Base-by-base conservation (phyloP, 192 early-diverging fungal genomes). In the Backusella tarrabulga region DNA sequence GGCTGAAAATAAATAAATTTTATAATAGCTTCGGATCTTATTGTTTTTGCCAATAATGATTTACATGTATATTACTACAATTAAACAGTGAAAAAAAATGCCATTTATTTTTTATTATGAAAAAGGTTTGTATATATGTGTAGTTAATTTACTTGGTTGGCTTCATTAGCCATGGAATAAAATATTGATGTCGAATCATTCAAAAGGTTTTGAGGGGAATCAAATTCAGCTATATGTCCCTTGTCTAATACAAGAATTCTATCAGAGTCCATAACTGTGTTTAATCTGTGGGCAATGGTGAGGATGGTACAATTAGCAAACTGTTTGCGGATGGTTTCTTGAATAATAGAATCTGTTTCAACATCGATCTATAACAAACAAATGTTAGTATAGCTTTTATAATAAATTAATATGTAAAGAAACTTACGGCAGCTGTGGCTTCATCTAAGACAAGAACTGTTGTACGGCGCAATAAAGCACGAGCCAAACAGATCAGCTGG, bases 391-490 rank as follows among this genome's bases (percentile, higher is more conserved):
- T 36, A 6, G n/a, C 19, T 50, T 50, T 1, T 50, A n/a, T 8
- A 50, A 19, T 50, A 50, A 7, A 19, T 50, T 6, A n/a, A n/a
- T 50, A 8, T n/a, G 5, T 50, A 50, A 68, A 17, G 34, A 21
- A 21, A 75, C 77, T 75, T 71, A 87, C 84, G 4, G 90, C 86
- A 5, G 95, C 95, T 0, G 94, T 95, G 2, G 95, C 95, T 77
- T 98, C 96, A 81, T 97, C 97, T 66, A 98, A 77, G 1, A 96
- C 87, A 72, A 98, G 81, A 15, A 96, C 80, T 46, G 88, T 87
- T 76, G 93, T 89, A 46, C 90, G 88, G 17, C 95, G 88, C 4
- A 95, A 82, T 26, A 95, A 79, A 1, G 93, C 93, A 41, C 92
- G 86, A n/a, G 90, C 88, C 46, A 91, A 74, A 76, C 88, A 89